Evolutionary conservation across 2,329 filamentous ascomycete species (phyloP), one percentile per base, ranked within the genome.

Genomic region (Pseudomassariella vexata): DNA sequence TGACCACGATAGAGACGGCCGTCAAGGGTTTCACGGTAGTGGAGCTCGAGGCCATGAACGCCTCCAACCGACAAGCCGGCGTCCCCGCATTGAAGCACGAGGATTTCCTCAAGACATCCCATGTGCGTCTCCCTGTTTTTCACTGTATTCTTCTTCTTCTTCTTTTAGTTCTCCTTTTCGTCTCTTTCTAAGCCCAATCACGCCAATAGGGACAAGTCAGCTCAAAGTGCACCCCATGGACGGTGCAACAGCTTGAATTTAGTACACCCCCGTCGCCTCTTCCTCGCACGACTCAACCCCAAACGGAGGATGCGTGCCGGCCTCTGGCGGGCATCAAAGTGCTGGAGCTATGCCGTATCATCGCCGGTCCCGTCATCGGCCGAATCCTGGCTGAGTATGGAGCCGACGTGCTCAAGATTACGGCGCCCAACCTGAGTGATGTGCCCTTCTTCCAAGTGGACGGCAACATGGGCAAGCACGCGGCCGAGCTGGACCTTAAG

Each of bases 371-470:
- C n/a, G 74, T 79, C 4, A 78, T 87, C 43, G 76, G 76, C 3
- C 73, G 80, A 19, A 77, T 77, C 2, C 66, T 88, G 0, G 81
- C 78, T 12, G 82, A 85, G 41, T 81, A 85, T 49, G 84, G 83
- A 2, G 83, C 83, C 8, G 73, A 80, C 34, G 82, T 88, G 1
- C 66, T 88, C 42, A 82, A 85, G 45, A 66, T 87, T 26, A 86
- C 81, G 3, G 76, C 74, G 5, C 73, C 78, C 0, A 62, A 73
- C 27, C 63, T 86, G 15, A 73, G 75, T 5, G 81, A 85, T 38
- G 76, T 85, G 2, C 78, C 79, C 0, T 80, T 82, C 55, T 84
- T 83, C 56, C 79, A 85, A 44, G 70, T 83, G 1, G 81, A 85
- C 41, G 75, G 78, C 9, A 85, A 85, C 49, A 75, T 79, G 48